Evolutionary conservation across 83 land plant species (phyloP), one percentile per base, ranked within the genome.

Genomic region (Isoetes engelmannii): DNA sequence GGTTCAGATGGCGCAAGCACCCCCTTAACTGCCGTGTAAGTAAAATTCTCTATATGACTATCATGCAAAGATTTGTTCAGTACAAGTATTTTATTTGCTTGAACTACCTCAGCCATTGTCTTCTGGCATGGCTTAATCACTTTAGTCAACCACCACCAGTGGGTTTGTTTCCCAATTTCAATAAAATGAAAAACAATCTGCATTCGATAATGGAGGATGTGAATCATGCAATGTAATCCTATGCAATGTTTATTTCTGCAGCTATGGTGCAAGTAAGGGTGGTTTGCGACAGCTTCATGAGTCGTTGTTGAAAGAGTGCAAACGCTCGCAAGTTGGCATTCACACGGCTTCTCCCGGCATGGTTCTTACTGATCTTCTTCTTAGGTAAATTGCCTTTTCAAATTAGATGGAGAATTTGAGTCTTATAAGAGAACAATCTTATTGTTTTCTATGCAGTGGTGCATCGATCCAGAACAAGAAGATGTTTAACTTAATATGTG

Each of bases 321-420:
- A 79, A 83, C 65, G 87, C 20, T 86, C 93, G 13, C 86, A 80
- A 13, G 87, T 94, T 21, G 99, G 99, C 12, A 77, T 94, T 37
- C 99, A 94, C 47, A 94, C 97, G 9, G 97, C 97, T 66, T 94
- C 99, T 68, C 99, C 99, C 18, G 99, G 99, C 74, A 94, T 94
- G 99, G 99, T 94, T 54, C 84, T 94, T 12, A 94, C 99, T 42
- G 99, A 94, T 44, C 72, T 94, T 68, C 91, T 94, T 37, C 69
- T 94, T 44, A 94, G 99, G 99, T 94, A 77, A 4, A 13, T 20
- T 72, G 19, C 18, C 10, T 57, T 57, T n/a, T 21, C 37, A 56
- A n/a, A 54, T 56, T 51, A 6, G 17, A 18, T 20, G 12, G 55
- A 18, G 54, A 21, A 45, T 4, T 21, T 47, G 21, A 68, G 7